phyloP scores from a whole-genome alignment of 1,284 basidiomycete species.

The Ceratobasidium papillatum region DNA sequence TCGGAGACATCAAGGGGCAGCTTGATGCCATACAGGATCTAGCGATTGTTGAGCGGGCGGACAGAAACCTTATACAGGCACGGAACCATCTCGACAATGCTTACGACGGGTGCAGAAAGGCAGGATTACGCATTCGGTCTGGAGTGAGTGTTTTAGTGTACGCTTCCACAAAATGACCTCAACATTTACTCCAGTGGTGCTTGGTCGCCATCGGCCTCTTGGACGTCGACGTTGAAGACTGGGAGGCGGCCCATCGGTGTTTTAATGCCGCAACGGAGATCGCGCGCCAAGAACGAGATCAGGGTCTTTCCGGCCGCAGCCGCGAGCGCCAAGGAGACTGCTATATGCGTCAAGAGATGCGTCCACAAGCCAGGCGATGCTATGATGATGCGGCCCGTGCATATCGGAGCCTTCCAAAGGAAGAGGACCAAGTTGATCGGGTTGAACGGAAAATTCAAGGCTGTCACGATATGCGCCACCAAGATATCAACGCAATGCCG shows the following conservation, averaged over 20 bases:
- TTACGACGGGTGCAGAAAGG: neutral
- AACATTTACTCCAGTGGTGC: neutral
- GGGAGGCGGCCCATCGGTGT: neutral
- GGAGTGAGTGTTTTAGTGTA: neutral
- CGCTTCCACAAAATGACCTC: neutral
- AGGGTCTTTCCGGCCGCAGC: neutral
- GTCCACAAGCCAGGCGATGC: neutral
- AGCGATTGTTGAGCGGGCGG: neutral
- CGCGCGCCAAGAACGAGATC: neutral
- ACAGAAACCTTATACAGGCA: neutral
- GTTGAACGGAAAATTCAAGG: conserved; percentile 8
- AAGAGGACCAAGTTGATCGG: neutral
- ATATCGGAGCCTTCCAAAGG: neutral
- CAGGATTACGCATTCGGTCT: neutral
- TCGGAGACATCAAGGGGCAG: neutral
- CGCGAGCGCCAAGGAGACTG: conserved; percentile 5
- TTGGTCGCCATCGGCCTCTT: conserved; percentile 9
- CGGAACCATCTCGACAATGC: neutral
- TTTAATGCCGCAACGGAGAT: neutral
- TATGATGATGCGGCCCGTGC: conserved; percentile 2
- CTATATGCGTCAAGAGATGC: neutral
- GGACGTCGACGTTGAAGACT: conserved; percentile 10
- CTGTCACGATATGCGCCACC: neutral
- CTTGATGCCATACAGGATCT: neutral
- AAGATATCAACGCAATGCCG: neutral